Base-by-base conservation (phyloP, 306 rosid species). In the Lathyrus aphaca region DNA sequence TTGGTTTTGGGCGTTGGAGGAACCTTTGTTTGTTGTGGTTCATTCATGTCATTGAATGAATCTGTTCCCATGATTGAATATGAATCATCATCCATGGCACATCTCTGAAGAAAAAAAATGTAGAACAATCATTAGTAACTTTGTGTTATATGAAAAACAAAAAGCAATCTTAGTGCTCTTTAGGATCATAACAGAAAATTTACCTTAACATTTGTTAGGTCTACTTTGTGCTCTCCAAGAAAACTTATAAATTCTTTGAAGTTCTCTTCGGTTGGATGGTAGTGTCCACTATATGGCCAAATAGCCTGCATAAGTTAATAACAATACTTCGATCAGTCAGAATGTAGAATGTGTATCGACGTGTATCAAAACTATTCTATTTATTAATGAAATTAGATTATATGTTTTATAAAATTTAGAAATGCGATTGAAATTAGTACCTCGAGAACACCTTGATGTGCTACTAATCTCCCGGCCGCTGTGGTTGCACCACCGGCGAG, bases 221-320 rank as follows among this genome's bases (percentile, higher is more conserved):
- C 95, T 9, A 92, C 95, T 15, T 83, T 55, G 73, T 89, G 83
- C 69, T 92, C 98, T 66, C 74, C 82, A 45, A 92, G 95, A 80
- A 87, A 92, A 87, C 86, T 75, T 46, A 86, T 61, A 23, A 92
- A 92, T 56, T 89, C 98, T 65, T 49, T 83, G 83, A 92, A 92
- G 80, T 92, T 87, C 73, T 85, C 98, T 70, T 92, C 95, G 29
- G 96, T 92, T 53, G 98, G 98, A 74, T 69, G 98, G 80, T 92
- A 92, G 73, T 92, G 98, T 51, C 98, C 98, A 73, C 96, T 92
- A 63, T 92, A 92, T 1, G 98, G 98, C 98, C 98, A 92, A 72
- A 92, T 89, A 38, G 96, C 98, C 95, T 91, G 77, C 64, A 35
- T 35, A 35, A 32, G 39, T 35, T 35, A 35, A 35, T 35, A 35